Conservation (phyloP, 179 eudicot genomes). For the Corrigiola litoralis region DNA sequence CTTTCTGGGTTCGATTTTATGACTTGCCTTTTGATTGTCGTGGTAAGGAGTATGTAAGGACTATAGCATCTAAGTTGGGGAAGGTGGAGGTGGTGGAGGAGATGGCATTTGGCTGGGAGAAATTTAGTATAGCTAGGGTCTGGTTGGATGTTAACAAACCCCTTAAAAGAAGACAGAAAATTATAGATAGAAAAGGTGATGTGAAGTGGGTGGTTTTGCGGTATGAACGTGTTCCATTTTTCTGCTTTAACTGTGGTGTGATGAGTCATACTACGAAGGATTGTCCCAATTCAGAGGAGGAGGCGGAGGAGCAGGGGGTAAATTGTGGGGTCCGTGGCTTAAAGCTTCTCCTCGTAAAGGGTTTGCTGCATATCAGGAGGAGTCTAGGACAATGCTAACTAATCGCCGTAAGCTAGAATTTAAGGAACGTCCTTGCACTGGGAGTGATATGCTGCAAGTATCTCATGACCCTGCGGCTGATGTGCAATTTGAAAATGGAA, state of each 20-base stretch:
- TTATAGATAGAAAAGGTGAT: background rate
- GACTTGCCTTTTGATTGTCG: background rate
- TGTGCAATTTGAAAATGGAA: too few species aligned
- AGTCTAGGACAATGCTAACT: too few species aligned
- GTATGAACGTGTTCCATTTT: background rate
- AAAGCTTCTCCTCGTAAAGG: background rate
- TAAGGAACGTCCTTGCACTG: too few species aligned
- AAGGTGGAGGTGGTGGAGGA: background rate
- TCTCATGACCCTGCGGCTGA: too few species aligned
- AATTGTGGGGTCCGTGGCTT: background rate
- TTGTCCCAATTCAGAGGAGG: background rate
- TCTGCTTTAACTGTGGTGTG: background rate
- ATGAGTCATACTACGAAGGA: background rate
- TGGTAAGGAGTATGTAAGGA: background rate
- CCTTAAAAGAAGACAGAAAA: background rate
- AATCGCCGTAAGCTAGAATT: too few species aligned
- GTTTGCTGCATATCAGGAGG: background rate
- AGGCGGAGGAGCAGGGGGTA: background rate
- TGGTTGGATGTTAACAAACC: background rate
- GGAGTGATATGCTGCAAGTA: too few species aligned
- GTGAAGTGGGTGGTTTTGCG: background rate
- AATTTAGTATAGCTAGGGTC: background rate
- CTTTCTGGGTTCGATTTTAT: background rate
- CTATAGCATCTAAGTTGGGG: background rate
- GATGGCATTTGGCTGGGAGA: background rate